Percentiles rank a stretch among this genome's conserved stretches.
Evolutionary conservation across 129 eudicot species (phyloP).

Genomic region (Saposhnikovia divaricata): DNA sequence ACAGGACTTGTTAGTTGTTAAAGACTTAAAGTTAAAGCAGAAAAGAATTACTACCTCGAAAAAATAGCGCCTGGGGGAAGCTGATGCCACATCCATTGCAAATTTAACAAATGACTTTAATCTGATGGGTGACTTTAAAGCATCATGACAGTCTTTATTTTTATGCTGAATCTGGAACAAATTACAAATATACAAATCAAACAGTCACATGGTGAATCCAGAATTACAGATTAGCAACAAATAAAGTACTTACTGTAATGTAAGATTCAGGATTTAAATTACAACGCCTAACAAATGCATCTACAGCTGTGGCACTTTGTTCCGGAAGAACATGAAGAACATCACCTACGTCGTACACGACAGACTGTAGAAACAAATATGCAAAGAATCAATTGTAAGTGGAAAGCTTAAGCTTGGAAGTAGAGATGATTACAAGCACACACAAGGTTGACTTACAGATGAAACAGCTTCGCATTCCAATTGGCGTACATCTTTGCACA

Average conservation of each 20-base stretch:
- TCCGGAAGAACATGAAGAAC: slow-evolving; percentile 81
- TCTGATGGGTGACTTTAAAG: slow-evolving; percentile 33
- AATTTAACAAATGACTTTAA: slow-evolving; percentile 56
- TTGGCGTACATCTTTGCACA: slow-evolving; percentile 75
- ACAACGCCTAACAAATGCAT: slow-evolving; percentile 72
- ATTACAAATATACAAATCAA: background rate
- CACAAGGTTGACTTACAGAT: slow-evolving; percentile 43
- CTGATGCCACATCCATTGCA: slow-evolving; percentile 87
- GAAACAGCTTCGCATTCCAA: slow-evolving; percentile 76
- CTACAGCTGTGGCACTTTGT: slow-evolving; percentile 64
- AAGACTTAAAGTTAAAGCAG: background rate
- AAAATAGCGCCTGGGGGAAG: slow-evolving; percentile 88
- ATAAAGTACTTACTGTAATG: no score
- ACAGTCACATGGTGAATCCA: background rate
- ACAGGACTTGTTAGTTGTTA: no score
- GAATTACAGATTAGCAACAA: no score
- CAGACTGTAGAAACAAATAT: slow-evolving; percentile 31
- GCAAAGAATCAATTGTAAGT: slow-evolving; percentile 6
- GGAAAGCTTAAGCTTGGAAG: background rate
- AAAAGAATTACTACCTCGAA: slow-evolving; percentile 59
- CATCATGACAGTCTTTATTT: slow-evolving; percentile 21
- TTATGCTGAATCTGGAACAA: slow-evolving; percentile 53
- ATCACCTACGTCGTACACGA: slow-evolving; percentile 83
- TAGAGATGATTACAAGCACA: background rate
- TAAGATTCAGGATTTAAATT: slow-evolving; percentile 61